A percentile compares a stretch with the other conserved stretches of the same genome.
These are phyloP conservation scores for Eucalyptus tenuipes DNA, from an alignment of 345 rosid species.

Conservation along the genomic window DNA sequence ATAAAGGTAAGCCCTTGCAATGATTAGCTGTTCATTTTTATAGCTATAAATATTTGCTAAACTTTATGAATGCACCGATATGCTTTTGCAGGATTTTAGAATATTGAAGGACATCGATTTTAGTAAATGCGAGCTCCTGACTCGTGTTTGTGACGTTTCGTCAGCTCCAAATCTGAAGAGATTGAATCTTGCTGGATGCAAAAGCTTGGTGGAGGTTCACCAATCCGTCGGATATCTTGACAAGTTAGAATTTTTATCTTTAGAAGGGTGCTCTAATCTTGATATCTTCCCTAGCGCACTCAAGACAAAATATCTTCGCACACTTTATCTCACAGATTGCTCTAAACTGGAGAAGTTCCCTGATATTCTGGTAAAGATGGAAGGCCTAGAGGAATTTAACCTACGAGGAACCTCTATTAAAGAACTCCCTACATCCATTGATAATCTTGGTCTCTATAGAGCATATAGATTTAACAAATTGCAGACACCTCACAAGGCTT, in stretches of 20 bases:
- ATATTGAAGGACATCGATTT: background rate
- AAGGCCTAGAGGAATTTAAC: rapidly evolving
- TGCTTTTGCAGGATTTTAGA: background rate
- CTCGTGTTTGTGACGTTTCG: rapidly evolving
- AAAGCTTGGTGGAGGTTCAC: background rate
- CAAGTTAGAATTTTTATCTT: background rate
- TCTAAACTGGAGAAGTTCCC: rapidly evolving
- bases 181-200: rapidly evolving
- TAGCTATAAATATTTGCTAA: rapidly evolving
- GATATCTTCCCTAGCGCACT: background rate
- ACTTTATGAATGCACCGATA: too few species aligned
- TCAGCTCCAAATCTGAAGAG: rapidly evolving
- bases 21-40: too few species aligned
- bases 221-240: background rate
- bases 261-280: rapidly evolving
- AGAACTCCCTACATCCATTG: background rate
- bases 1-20: too few species aligned
- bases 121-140: rapidly evolving
- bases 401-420: rapidly evolving
- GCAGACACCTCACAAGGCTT: rapidly evolving
- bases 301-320: rapidly evolving
- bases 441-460: rapidly evolving
- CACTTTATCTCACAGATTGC: rapidly evolving
- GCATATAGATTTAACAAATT: rapidly evolving
- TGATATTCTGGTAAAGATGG: background rate